Evolutionary conservation across 139 green algal genomes (phyloP), one percentile per base, ranked within the genome.

Genomic region (Haematococcus lacustris): DNA sequence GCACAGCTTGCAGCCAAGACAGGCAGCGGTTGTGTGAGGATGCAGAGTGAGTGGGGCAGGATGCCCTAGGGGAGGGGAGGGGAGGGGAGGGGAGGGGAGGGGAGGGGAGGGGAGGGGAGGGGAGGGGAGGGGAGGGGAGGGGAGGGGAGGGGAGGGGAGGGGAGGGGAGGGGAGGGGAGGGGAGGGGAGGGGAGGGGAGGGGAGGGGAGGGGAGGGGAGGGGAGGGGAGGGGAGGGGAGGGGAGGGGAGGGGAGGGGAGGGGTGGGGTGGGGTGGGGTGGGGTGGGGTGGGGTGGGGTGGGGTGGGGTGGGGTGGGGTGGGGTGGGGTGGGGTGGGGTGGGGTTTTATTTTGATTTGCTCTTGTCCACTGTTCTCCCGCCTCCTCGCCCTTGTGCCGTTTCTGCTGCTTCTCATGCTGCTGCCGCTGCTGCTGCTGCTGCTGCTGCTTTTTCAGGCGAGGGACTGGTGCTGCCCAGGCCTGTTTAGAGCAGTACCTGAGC

Each of bases 1-100:
- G 59, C 34, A 38, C 37, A 0, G 35, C 47, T 39, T 85, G 79
- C 64, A 51, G 41, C 3, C 64, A n/a, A 26, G 79, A 85, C 71
- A 72, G 68, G 7, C 21, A 77, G 39, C 35, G 32, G 32, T 68
- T 81, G 51, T 85, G 79, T 69, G n/a, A 51, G 61, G 68, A 71
- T 26, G 73, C 73, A 34, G 78, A 66, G 75, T 80, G 75, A 50
- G 69, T 26, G 53, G 1, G 4, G 9, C 50, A 23, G 1, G 4
- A 3, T 34, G 34, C 3, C 17, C 51, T 66, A 50, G n/a, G 43
- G 2, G 3, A 28, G 21, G 32, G 39, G 30, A n/a, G 28, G 3
- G 38, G 51, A 1, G 39, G 33, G 2, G n/a, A 21, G 51, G 57
- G 25, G 57, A 13, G 25, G 57, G 26, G 5, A 32, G 57, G 5